These are phyloP conservation scores for Chaetomium fimeti DNA, from an alignment of 495 filamentous ascomycete species.

Conservation along the genomic window DNA sequence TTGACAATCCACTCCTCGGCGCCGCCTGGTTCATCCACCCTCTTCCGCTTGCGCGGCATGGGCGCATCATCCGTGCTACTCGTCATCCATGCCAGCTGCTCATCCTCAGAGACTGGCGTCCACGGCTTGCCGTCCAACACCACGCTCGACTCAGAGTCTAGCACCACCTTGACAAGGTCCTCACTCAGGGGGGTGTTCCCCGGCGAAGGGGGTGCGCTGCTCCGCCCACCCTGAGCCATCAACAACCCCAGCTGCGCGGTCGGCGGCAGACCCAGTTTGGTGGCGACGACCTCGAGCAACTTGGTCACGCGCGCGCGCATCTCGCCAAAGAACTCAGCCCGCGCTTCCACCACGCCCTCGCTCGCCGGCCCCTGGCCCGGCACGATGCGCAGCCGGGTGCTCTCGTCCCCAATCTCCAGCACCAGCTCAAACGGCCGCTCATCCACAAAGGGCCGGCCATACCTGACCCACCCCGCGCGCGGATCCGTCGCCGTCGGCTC, in stretches of 20 bases:
- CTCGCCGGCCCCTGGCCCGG: neutral
- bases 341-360: slow-evolving; percentile 6
- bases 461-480: slow-evolving; percentile 63
- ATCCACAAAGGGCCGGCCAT: slow-evolving; percentile 80
- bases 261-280: slow-evolving; percentile 71
- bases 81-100: neutral
- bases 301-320: slow-evolving; percentile 66
- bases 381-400: slow-evolving; percentile 59
- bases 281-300: slow-evolving; percentile 75
- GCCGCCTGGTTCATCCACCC: slow-evolving; percentile 34
- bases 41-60: slow-evolving; percentile 53
- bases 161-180: slow-evolving; percentile 64
- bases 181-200: slow-evolving; percentile 70
- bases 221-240: slow-evolving; percentile 45
- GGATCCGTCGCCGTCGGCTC: slow-evolving; percentile 45
- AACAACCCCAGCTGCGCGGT: slow-evolving; percentile 67
- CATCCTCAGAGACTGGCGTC: slow-evolving; percentile 2
- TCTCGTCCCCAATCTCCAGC: slow-evolving; percentile 72
- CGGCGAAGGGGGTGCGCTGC: slow-evolving; percentile 58
- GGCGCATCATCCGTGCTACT: neutral
- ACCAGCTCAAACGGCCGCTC: slow-evolving; percentile 70
- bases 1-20: slow-evolving; percentile 66
- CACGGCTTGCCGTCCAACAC: slow-evolving; percentile 64
- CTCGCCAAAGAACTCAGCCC: slow-evolving; percentile 68
- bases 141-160: slow-evolving; percentile 68